phyloP scores from a whole-genome alignment of 768 basidiomycete genomes.

The Holtermanniella nyarrowii region DNA sequence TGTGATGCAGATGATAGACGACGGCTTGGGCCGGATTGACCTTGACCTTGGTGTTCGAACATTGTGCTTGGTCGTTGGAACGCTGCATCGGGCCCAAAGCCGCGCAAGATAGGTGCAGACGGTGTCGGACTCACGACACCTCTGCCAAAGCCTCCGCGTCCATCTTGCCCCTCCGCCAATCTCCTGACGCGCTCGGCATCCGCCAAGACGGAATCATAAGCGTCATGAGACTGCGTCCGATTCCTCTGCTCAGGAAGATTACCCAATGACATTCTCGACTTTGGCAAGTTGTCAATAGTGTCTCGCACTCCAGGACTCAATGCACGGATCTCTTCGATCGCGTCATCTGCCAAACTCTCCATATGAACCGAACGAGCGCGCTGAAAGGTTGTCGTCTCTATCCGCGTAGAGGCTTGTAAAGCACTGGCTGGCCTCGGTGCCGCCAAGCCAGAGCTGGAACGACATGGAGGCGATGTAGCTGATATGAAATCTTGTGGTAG shows the following conservation, averaged over 20 bases:
- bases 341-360: constrained; percentile 1
- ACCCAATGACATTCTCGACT: neutral
- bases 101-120: no score
- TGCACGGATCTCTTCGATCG: neutral
- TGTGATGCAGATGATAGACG: neutral
- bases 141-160: neutral
- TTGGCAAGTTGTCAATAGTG: neutral
- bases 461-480: no score
- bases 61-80: neutral
- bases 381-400: neutral
- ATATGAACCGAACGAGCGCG: constrained; percentile 5
- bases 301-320: neutral
- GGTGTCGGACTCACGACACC: neutral
- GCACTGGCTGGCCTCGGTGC: neutral
- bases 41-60: neutral
- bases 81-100: neutral
- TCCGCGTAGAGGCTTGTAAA: neutral
- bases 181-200: constrained; percentile 1
- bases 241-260: neutral
- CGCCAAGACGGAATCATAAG: constrained; percentile 8
- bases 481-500: neutral
- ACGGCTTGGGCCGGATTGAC: neutral
- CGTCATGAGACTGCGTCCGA: constrained; percentile 11
- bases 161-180: constrained; percentile 1
- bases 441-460: no score